Evolutionary conservation across 805 yeast species (phyloP).

Genomic region (Sugiyamaella smithiae): DNA sequence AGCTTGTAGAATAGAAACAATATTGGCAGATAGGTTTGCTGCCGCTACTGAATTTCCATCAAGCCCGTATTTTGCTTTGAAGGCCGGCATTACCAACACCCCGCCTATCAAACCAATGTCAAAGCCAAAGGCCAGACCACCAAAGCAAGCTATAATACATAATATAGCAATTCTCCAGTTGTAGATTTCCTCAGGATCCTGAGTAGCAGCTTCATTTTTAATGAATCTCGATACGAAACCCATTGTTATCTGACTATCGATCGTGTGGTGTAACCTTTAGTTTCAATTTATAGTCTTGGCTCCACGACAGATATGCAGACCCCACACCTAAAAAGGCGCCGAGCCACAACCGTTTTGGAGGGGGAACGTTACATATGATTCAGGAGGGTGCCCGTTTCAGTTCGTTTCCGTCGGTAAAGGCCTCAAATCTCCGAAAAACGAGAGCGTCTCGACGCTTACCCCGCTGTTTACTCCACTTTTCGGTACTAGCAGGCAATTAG

Average conservation of each 20-base stretch:
- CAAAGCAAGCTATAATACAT: slow-evolving; percentile 3
- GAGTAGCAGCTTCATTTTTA: slow-evolving; percentile 7
- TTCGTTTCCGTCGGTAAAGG: no score
- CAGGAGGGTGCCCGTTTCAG: no score
- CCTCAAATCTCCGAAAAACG: no score
- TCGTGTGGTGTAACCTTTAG: no score
- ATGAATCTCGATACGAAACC: slow-evolving; percentile 10
- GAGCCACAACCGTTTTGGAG: no score
- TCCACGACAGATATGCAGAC: no score
- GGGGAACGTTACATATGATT: no score
- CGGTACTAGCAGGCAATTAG: no score
- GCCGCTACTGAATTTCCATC: neutral
- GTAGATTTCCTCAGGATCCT: slow-evolving; percentile 8
- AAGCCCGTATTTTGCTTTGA: slow-evolving; percentile 24
- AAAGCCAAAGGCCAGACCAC: slow-evolving; percentile 43
- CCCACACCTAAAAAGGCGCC: no score
- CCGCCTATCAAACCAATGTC: slow-evolving; percentile 57
- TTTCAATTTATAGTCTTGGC: no score
- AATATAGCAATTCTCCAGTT: slow-evolving; percentile 11
- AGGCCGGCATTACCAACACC: slow-evolving; percentile 45
- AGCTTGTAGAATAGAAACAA: neutral
- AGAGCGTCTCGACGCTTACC: no score
- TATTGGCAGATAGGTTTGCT: neutral
- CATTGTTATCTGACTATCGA: slow-evolving; percentile 1
- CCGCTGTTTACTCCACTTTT: no score